Evolutionary conservation across 2,329 filamentous ascomycete genomes (phyloP), one percentile per base, ranked within the genome.

Genomic region (Colletotrichum navitas): DNA sequence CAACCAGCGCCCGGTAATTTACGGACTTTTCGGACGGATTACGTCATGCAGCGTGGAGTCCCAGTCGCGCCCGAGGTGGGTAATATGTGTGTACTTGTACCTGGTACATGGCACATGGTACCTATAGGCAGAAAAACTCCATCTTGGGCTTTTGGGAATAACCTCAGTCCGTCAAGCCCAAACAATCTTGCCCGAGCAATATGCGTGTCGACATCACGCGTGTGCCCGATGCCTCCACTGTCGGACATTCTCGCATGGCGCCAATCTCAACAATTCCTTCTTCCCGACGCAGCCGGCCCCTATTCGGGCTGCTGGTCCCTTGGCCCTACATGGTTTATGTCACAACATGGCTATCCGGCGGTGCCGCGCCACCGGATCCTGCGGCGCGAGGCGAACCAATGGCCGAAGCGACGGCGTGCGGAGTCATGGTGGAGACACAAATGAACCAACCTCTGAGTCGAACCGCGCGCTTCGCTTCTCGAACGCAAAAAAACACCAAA

Each of bases 361-460:
- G 51, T 21, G 66, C 52, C n/a, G 43, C 66, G 60, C 54, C 43
- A 58, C 43, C 36, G 45, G 52, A 63, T 71, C 68, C 64, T 71
- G 34, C 43, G 56, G 51, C 68, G 34, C 26, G 32, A 32, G 7
- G 12, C 29, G 34, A 24, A 12, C 68, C 68, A 71, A 68, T 71
- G n/a, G 36, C 18, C 51, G 29, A 12, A 18, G 12, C 5, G 6
- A n/a, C 24, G 29, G 49, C 29, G 12, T 18, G 43, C n/a, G n/a
- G n/a, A 63, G 64, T 71, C 63, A 68, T 59, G 54, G 51, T 51
- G 63, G 68, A 29, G 68, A 63, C n/a, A 26, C 47, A n/a, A 62
- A 34, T 41, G 29, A 8, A n/a, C n/a, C n/a, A n/a, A 1, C 43
- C 21, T 21, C 41, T 32, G 36, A 41, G 12, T 41, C 62, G 21